Evolutionary conservation across 495 filamentous ascomycete species (phyloP), one percentile per base, ranked within the genome.

Genomic region (Penicillium goetzii): DNA sequence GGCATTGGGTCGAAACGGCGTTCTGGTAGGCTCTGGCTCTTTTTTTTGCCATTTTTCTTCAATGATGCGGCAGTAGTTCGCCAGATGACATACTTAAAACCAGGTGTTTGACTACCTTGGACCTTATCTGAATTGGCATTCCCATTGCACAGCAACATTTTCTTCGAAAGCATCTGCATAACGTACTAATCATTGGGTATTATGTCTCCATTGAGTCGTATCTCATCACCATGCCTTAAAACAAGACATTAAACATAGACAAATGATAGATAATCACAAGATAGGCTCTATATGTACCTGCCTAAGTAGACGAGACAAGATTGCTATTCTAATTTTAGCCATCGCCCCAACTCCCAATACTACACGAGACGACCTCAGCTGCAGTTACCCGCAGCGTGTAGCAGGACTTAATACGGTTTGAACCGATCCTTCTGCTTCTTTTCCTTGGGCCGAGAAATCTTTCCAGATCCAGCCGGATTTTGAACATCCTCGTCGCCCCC

Each of bases 351-450:
- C 59, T 63, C 68, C 68, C 60, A 61, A 62, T 33, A 61, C 57
- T 66, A 67, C 68, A 72, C 60, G 57, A 60, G n/a, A 21, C 7
- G 11, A n/a, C n/a, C n/a, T n/a, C n/a, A 62, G 28, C 66, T 66
- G 57, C 45, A 53, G 49, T 56, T 52, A 58, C 30, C 62, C 61
- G 56, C 47, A 45, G 23, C 6, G 38, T 32, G 12, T 21, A 55
- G 15, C 30, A 36, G 10, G 0, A 55, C 58, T 73, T 73, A 80
- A 57, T 82, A 80, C 17, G 79, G 78, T 63, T 74, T 79, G 58
- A 72, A 82, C 19, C 79, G 62, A 33, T 78, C 78, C 66, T 76
- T 79, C 32, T 75, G 72, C 60, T 72, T 78, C 65, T 78, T 80
- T 21, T 79, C 76, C 63, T 76, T 77, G 2, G 67, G 58, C 40